Evolutionary conservation across 2,329 filamentous ascomycete species (phyloP), one percentile per base, ranked within the genome.

Genomic region (Fusarium sp.): DNA sequence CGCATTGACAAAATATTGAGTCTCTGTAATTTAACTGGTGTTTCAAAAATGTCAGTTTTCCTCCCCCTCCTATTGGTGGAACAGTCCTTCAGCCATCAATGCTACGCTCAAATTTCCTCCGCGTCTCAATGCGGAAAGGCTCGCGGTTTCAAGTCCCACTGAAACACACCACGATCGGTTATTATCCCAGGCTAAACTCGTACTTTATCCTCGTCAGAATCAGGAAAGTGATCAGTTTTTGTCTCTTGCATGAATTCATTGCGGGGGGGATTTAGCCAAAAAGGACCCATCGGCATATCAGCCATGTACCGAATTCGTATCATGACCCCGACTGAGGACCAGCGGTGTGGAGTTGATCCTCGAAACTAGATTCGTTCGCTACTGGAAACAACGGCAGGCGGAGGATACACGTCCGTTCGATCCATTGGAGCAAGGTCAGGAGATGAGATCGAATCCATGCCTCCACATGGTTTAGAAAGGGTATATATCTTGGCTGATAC

Each of bases 371-470:
- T 59, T 56, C 39, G 53, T 4, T 46, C 29, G 17, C 44, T n/a
- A 36, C 25, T 63, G 27, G 52, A 50, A 50, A 44, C 38, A 53
- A n/a, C 14, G 38, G 27, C 62, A 45, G 63, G 62, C 63, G 63
- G 63, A 66, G 63, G 62, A 18, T 66, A 50, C 52, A 41, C 22
- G 63, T 66, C 63, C 63, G 63, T 46, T 44, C 29, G 36, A 60
- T 60, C 55, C 20, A 31, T 66, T 66, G 52, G 22, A 66, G 61
- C 38, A 38, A 36, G 13, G 38, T 45, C 62, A 63, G 6, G 39
- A n/a, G 46, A 39, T 38, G 42, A 39, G 22, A 39, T 29, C 54
- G 39, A 25, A 41, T 64, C 18, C 49, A 20, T 9, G 4, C 35
- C 33, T 33, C 38, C 27, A 36, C 62, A 13, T 46, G 9, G 17